A percentile compares a stretch with the other conserved stretches of the same genome.
phyloP scores from a whole-genome alignment of 129 eudicot genomes.

The Ambrosia trifida region DNA sequence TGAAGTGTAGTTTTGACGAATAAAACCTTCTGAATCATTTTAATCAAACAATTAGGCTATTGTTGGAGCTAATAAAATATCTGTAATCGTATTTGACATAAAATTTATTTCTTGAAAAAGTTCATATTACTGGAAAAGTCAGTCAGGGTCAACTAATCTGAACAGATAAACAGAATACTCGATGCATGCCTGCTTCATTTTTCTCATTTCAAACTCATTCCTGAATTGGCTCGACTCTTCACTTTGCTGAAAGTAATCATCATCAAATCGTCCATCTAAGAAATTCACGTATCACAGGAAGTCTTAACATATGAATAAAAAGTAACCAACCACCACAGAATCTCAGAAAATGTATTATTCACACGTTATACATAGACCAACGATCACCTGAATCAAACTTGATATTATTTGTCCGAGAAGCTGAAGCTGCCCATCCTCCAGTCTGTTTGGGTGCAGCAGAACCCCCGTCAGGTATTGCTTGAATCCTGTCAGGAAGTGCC shows the following conservation, averaged over 20 bases:
- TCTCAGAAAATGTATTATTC: slow-evolving; percentile 5
- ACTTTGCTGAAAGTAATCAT: slow-evolving; percentile 72
- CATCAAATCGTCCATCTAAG: slow-evolving; percentile 71
- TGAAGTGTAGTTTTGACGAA: not conserved
- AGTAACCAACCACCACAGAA: slow-evolving; percentile 4
- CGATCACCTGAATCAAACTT: slow-evolving; percentile 73
- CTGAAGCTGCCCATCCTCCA: slow-evolving; percentile 83
- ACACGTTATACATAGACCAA: not conserved
- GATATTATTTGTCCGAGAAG: slow-evolving; percentile 73
- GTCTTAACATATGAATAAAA: not conserved
- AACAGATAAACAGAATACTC: not conserved
- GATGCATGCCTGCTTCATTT: slow-evolving; percentile 73
- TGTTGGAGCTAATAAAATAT: not conserved
- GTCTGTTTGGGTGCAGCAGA: slow-evolving; percentile 70
- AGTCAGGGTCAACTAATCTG: not conserved
- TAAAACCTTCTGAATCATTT: not conserved
- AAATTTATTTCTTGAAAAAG: not conserved
- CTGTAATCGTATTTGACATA: not conserved
- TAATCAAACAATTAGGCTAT: not conserved
- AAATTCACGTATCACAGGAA: slow-evolving; percentile 7
- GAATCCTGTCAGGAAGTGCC: slow-evolving; percentile 83
- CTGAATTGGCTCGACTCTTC: slow-evolving; percentile 83
- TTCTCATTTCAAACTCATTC: slow-evolving; percentile 87
- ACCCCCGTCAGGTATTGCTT: slow-evolving; percentile 88
- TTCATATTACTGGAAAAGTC: not conserved